Percentiles rank a stretch among this genome's conserved stretches.
phyloP scores from a whole-genome alignment of 129 eudicot species.

The Artemisia tridentata region DNA sequence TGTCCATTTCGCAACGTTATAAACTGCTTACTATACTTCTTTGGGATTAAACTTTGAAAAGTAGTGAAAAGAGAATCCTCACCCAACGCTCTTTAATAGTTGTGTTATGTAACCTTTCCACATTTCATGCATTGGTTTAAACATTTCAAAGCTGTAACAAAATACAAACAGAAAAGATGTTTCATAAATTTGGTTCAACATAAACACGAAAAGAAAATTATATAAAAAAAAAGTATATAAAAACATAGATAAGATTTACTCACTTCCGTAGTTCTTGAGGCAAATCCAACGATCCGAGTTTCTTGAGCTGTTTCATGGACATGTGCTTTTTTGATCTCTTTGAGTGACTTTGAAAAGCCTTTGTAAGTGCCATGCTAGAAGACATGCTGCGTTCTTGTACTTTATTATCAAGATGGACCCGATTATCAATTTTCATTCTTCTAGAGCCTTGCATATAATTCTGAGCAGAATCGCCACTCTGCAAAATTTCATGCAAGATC shows the following conservation, averaged over 20 bases:
- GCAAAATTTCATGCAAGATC: conserved; percentile 69
- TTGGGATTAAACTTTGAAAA: conserved; percentile 35
- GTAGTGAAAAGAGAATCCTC: conserved; percentile 16
- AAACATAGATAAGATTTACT: conserved; percentile 17
- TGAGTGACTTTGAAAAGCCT: conserved; percentile 49
- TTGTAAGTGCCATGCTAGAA: conserved; percentile 32
- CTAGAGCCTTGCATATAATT: conserved; percentile 72
- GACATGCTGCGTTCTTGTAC: conserved; percentile 43
- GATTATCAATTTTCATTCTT: conserved; percentile 57
- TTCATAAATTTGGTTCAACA: not conserved
- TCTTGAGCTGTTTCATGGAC: conserved; percentile 79
- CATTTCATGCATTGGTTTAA: conserved; percentile 80
- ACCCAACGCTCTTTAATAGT: conserved; percentile 68
- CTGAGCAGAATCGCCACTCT: conserved; percentile 77
- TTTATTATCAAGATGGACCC: conserved; percentile 76
- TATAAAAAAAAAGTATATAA: not conserved
- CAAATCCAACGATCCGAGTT: conserved; percentile 53
- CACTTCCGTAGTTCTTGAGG: conserved; percentile 66
- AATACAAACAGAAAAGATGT: conserved; percentile 15
- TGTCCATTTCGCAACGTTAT: no score
- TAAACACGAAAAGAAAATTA: not conserved
- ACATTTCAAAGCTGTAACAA: conserved; percentile 54
- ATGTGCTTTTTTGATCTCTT: conserved; percentile 82
- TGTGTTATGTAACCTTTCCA: conserved; percentile 65
- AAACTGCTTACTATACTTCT: conserved; percentile 27